These are phyloP conservation scores for Amphichorda felina DNA, from an alignment of 2,329 filamentous ascomycete genomes.

Conservation along the genomic window DNA sequence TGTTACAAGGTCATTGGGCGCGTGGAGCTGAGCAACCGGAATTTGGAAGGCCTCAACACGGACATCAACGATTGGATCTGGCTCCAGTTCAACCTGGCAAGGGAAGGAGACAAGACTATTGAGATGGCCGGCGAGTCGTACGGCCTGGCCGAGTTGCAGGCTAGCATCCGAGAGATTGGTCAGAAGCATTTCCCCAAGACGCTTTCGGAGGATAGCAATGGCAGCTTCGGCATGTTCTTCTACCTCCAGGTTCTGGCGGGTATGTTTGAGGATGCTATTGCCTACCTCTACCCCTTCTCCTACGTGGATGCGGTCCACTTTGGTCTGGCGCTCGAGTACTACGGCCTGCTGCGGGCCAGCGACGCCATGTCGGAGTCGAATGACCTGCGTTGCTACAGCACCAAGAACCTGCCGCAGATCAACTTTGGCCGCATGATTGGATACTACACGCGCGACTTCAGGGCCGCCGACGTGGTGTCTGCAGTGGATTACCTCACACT, in stretches of 20 bases:
- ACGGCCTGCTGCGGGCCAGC: slow-evolving; percentile 77
- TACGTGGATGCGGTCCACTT: slow-evolving; percentile 95
- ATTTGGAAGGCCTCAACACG: slow-evolving; percentile 48
- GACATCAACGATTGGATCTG: slow-evolving; percentile 62
- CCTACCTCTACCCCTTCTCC: slow-evolving; percentile 82
- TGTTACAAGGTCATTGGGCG: slow-evolving; percentile 96
- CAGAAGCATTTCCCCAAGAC: slow-evolving; percentile 82
- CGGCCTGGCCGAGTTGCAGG: slow-evolving; percentile 57
- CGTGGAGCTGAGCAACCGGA: slow-evolving; percentile 54
- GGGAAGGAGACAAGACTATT: slow-evolving; percentile 50
- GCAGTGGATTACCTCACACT: slow-evolving; percentile 89
- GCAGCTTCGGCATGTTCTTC: slow-evolving; percentile 82
- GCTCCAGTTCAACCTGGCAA: slow-evolving; percentile 58
- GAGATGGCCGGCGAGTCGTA: slow-evolving; percentile 57
- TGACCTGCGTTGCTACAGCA: slow-evolving; percentile 56
- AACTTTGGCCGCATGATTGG: slow-evolving; percentile 92
- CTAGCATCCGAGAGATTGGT: slow-evolving; percentile 78
- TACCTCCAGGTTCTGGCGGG: slow-evolving; percentile 83
- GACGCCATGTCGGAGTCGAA: slow-evolving; percentile 65
- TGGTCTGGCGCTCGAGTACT: slow-evolving; percentile 77
- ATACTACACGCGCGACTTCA: slow-evolving; percentile 93
- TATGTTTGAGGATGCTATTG: slow-evolving; percentile 87
- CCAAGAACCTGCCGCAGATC: slow-evolving; percentile 64
- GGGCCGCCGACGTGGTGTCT: slow-evolving; percentile 75
- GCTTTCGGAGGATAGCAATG: slow-evolving; percentile 57